These are phyloP conservation scores for Aureobasidium musti DNA, from an alignment of 2,329 filamentous ascomycete species.

Conservation along the genomic window DNA sequence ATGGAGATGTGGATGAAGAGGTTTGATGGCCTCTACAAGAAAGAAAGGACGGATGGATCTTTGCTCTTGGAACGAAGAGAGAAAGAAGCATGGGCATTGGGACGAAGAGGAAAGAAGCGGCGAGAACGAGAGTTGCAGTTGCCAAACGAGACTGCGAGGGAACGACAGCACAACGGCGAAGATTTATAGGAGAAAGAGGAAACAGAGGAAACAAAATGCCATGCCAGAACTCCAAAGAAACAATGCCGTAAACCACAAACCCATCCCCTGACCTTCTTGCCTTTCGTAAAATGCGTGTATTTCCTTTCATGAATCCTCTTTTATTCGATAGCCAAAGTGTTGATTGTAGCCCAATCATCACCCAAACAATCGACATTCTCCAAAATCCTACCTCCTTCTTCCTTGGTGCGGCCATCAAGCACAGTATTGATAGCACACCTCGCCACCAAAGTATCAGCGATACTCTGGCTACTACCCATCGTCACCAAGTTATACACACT, in stretches of 20 bases:
- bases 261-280: background rate
- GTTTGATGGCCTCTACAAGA: background rate
- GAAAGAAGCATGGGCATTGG: background rate
- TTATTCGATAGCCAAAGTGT: slow-evolving; percentile 29
- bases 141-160: background rate
- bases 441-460: slow-evolving; percentile 40
- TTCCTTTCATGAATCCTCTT: background rate
- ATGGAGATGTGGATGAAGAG: background rate
- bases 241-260: background rate
- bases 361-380: slow-evolving; percentile 43
- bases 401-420: slow-evolving; percentile 38
- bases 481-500: slow-evolving; percentile 38
- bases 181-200: background rate
- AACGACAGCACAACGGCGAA: background rate
- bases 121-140: background rate
- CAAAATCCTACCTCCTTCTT: slow-evolving; percentile 39
- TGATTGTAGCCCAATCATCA: slow-evolving; percentile 43
- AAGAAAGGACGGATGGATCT: background rate
- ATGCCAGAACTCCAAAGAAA: background rate
- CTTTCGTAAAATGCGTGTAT: slow-evolving; percentile 1
- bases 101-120: background rate
- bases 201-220: background rate
- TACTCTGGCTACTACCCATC: slow-evolving; percentile 38
- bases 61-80: background rate
- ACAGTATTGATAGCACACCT: slow-evolving; percentile 38